Base-by-base conservation (phyloP, 2,329 filamentous ascomycete genomes). In the Verticillium dahliae region DNA sequence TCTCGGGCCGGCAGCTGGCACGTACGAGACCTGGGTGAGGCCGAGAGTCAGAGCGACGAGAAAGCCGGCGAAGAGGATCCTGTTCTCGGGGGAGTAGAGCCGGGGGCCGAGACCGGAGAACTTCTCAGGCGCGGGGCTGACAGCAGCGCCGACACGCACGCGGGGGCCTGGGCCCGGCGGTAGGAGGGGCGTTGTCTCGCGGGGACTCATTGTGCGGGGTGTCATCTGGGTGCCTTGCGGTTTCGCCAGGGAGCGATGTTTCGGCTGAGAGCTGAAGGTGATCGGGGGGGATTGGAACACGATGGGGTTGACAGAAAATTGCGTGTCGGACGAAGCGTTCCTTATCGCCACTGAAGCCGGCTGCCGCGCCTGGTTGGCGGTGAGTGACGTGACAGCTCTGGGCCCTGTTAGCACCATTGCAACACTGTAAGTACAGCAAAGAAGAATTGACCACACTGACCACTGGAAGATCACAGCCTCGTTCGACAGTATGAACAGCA, bases 21-120 rank as follows among this genome's bases (percentile, higher is more conserved):
- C 6, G 64, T 69, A 80, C 78, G 80, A 76, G 11, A 81, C 78
- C 59, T 82, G 80, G 0, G 80, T 82, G 66, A 77, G 79, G 67
- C 76, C 78, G 60, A 82, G 80, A 1, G 78, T 76, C 34, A 81
- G 65, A 3, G 80, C 86, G 60, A 88, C 82, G 15, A 89, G 73
- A 67, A 88, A 88, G 6, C 82, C 84, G 61, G 83, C 82, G 54
- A 88, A 68, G 39, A 88, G 72, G 54, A 85, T 78, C 13, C 80
- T 78, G 62, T 82, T 78, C 67, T 61, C 61, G 39, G 63, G 63
- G 5, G 58, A 54, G 9, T 33, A 59, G n/a, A 59, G 27, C 22
- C 57, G 55, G 55, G 55, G 14, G 56, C 56, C 35, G 35, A 39
- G 37, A 18, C 45, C 45, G 45, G 45, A 52, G 45, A 10, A 18